These are phyloP conservation scores for Russula ochroleuca DNA, from an alignment of 768 basidiomycete genomes.

Conservation along the genomic window DNA sequence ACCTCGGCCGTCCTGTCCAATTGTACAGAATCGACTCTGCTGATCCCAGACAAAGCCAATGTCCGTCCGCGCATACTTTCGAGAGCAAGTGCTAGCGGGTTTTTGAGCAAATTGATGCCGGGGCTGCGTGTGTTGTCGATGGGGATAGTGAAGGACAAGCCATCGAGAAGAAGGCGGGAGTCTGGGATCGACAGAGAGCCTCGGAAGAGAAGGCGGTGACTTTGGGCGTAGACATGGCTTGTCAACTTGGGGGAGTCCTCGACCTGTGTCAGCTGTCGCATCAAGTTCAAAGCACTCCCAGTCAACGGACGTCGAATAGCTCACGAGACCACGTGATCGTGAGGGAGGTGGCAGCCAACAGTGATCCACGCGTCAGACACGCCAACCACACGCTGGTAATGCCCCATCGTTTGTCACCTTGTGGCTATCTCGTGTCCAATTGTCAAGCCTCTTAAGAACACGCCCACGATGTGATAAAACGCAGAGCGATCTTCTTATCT, in stretches of 20 bases:
- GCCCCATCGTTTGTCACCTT: neutral
- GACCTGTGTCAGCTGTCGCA: neutral
- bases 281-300: neutral
- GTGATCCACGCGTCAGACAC: constrained; percentile 23
- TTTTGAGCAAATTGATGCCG: constrained; percentile 47
- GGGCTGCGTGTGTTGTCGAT: constrained; percentile 34
- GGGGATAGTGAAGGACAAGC: constrained; percentile 60
- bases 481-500: neutral
- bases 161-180: constrained; percentile 67
- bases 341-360: neutral
- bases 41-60: constrained; percentile 53
- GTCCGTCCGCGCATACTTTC: constrained; percentile 77
- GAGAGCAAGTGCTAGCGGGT: constrained; percentile 64
- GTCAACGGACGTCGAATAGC: neutral
- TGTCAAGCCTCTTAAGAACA: constrained; percentile 18
- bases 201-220: constrained; percentile 65
- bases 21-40: constrained; percentile 51
- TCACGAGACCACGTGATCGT: neutral
- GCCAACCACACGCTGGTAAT: constrained; percentile 3
- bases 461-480: constrained; percentile 1
- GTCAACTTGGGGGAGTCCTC: constrained; percentile 24
- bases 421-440: neutral
- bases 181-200: constrained; percentile 71
- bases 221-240: constrained; percentile 33
- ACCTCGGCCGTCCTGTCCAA: constrained; percentile 55